Evolutionary conservation across 768 basidiomycete species (phyloP), one percentile per base, ranked within the genome.

Genomic region (Russula ochroleuca): DNA sequence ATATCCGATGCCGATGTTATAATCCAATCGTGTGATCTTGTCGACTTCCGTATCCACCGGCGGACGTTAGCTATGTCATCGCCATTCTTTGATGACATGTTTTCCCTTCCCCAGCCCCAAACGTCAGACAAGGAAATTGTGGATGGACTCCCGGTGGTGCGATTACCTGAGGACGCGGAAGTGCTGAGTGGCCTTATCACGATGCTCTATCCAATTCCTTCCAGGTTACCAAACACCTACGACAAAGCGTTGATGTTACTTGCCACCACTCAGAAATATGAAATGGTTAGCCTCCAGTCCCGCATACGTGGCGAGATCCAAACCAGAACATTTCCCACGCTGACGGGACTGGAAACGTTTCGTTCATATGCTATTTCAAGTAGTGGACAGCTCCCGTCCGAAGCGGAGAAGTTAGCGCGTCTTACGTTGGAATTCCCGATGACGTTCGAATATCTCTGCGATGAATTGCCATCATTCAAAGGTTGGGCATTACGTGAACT

Each of bases 251-350:
- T 57, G 31, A 43, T 10, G 17, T 54, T 68, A 19, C 51, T 70
- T 9, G 64, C 61, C 2, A 64, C 69, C 2, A 64, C 66, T 2
- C 38, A 51, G 28, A 73, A 73, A 57, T 73, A 72, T 58, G 57
- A 70, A 9, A 69, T 73, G 65, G 31, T 11, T 23, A 28, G 37
- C 43, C 41, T 63, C 38, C 33, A 33, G 17, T 41, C 33, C 23
- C n/a, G 15, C 11, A 64, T 61, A 28, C 50, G 57, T 11, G 51
- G 38, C 19, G 38, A 56, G 23, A 21, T 57, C 25, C 17, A 43
- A 45, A 21, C 28, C 51, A 41, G 15, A 17, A 17, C 13, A 1
- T 7, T 45, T 49, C 53, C 52, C 31, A 14, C 19, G n/a, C 7
- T 7, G n/a, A 61, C 57, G 57, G 48, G 48, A 43, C 0, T 10